Base-by-base conservation (phyloP, 495 filamentous ascomycete genomes). In the Lichenothelia convexa region DNA sequence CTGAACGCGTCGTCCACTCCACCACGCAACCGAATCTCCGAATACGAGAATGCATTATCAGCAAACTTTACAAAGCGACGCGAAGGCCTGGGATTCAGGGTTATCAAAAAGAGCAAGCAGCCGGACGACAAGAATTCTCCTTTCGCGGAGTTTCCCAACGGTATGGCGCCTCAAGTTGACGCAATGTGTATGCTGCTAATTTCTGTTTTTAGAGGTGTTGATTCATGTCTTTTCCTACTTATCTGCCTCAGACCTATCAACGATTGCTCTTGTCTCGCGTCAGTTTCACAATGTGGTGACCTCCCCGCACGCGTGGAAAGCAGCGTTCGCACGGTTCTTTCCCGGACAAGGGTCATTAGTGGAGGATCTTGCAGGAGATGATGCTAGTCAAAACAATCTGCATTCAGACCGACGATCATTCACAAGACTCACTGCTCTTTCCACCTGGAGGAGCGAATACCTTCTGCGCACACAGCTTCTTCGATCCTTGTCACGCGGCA, bases 381-480 rank as follows among this genome's bases (percentile, higher is more conserved):
- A n/a, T n/a, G n/a, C n/a, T n/a, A n/a, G n/a, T n/a, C n/a, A n/a
- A n/a, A n/a, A n/a, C n/a, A n/a, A n/a, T n/a, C 46, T 75, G 18
- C 65, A 70, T 30, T 65, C 66, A 5, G 77, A 86, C 46, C 70
- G 68, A 44, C 75, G 82, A 13, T 63, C 67, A 39, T 94, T 94
- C 46, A 69, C 82, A 5, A 67, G 83, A 35, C 63, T 94, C 26
- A 86, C 79, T 20, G 65, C 73, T 9, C 59, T 80, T 30, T 76
- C 80, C 15, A 85, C 85, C 1, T 94, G 86, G 86, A 71, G 84
- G 21, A 91, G 80, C 52, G 86, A 94, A 50, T 94, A 93, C 49
- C 78, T 93, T 27, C 53, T 89, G 20, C 67, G 86, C 18, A 94
- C 83, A n/a, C 70, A 78, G 30, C 63, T 93, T 40, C 62, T 94